Evolutionary conservation across 768 basidiomycete genomes (phyloP), one percentile per base, ranked within the genome.

Genomic region (Leucosporidium scottii): DNA sequence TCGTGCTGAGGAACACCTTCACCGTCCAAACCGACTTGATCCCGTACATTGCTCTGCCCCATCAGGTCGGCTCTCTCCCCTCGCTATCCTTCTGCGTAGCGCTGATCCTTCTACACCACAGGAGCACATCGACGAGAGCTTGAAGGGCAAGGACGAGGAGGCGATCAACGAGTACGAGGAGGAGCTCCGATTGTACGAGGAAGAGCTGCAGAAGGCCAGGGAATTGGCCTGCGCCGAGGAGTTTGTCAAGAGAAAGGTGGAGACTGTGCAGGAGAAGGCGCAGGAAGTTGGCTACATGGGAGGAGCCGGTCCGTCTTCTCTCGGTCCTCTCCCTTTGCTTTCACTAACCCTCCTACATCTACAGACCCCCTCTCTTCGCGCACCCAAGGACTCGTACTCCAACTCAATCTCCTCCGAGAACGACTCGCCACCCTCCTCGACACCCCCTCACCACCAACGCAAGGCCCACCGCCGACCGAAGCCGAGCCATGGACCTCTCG

Each of bases 1-100:
- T 57, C 36, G 63, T 75, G 28, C 61, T 74, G 21, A 65, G 75
- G 27, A 75, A 75, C 66, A 72, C 68, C 28, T 75, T 75, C 64
- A 54, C 36, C 5, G 31, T 74, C 30, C 27, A 31, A 7, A 31
- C 59, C 23, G 54, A 65, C 6, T 59, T 74, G 21, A 61, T 75
- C 10, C 75, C 75, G 0, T 74, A 68, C 64, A 18, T 75, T 18
- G 34, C 34, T 4, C 70, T 75, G 20, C 62, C 67, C 0, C 75
- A 75, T 30, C 75, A 75, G 27, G 71, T 68, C 3, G 39, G 66
- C 50, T 53, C 30, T 5, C 34, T 6, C 25, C 27, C 15, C 23
- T 13, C 39, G 4, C 27, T 27, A 17, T 18, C 53, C 25, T 13
- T 13, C 23, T 5, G 25, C 4, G 8, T 2, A 6, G 20, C 9